Evolutionary conservation across 2,329 filamentous ascomycete species (phyloP).

Genomic region (Sporothrix euskadiensis): DNA sequence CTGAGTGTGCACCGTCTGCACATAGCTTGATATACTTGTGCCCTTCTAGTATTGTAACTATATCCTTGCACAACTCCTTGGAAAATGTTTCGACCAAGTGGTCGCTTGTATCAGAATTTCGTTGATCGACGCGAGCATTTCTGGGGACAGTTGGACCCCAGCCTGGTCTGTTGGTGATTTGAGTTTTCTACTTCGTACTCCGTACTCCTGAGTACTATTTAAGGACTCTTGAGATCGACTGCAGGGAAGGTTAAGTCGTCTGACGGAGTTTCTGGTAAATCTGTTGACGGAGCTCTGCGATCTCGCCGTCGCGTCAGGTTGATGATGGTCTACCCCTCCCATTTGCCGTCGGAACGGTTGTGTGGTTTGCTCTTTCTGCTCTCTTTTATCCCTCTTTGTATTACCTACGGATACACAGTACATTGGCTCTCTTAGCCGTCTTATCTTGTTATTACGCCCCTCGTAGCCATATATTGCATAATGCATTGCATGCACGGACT

Average conservation of each 20-base stretch:
- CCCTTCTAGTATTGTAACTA: background rate
- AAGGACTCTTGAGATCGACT: background rate
- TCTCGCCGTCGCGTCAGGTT: background rate
- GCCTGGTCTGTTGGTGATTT: background rate
- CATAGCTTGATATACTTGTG: too few species aligned
- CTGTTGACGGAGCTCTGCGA: background rate
- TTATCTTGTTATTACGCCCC: background rate
- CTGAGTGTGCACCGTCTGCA: background rate
- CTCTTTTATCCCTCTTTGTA: background rate
- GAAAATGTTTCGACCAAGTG: conserved; percentile 17
- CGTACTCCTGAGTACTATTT: too few species aligned
- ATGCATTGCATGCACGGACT: background rate
- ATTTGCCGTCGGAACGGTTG: background rate
- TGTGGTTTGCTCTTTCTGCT: background rate
- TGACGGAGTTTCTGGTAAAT: background rate
- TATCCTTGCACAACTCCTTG: background rate
- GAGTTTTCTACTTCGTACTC: background rate
- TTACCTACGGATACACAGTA: background rate
- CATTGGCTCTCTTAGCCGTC: background rate
- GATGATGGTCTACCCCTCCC: background rate
- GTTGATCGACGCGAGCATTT: background rate
- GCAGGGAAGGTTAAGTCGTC: background rate
- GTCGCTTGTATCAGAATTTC: conserved; percentile 19
- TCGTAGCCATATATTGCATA: conserved; percentile 10
- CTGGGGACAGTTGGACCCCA: background rate